Percentiles rank a stretch among this genome's conserved stretches.
These are phyloP conservation scores for Colletotrichum sublineola DNA, from an alignment of 2,329 filamentous ascomycete genomes.

Conservation along the genomic window DNA sequence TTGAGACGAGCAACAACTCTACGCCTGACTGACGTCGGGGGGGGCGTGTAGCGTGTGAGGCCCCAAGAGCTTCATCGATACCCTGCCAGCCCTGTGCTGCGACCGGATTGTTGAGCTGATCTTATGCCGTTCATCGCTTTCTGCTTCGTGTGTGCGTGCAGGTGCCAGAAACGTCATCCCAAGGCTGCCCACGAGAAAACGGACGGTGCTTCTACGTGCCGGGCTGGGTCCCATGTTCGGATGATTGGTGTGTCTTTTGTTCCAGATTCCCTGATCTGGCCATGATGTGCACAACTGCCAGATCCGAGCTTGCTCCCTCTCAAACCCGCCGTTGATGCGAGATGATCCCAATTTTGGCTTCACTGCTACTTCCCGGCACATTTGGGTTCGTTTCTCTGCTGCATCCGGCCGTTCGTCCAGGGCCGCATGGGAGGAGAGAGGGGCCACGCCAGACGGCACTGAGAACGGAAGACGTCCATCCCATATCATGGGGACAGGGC, in stretches of 20 bases:
- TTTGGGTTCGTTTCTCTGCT: slow-evolving; percentile 21
- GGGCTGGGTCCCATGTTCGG: slow-evolving; percentile 42
- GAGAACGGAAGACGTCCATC: slow-evolving; percentile 12
- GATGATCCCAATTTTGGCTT: slow-evolving; percentile 39
- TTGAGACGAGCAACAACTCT: slow-evolving; percentile 61
- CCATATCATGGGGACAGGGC: slow-evolving; percentile 26
- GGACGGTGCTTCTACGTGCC: slow-evolving; percentile 33
- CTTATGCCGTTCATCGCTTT: slow-evolving; percentile 47
- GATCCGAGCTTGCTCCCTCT: slow-evolving; percentile 13
- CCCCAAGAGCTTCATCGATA: slow-evolving; percentile 48
- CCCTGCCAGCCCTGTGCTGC: slow-evolving; percentile 50
- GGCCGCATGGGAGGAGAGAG: not conserved
- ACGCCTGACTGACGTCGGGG: slow-evolving; percentile 48
- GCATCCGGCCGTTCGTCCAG: slow-evolving; percentile 14
- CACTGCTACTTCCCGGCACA: slow-evolving; percentile 18
- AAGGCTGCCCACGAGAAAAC: slow-evolving; percentile 14
- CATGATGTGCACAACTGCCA: slow-evolving; percentile 36
- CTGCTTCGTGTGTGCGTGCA: slow-evolving; percentile 16
- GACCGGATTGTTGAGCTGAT: slow-evolving; percentile 62
- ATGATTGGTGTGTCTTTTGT: slow-evolving; percentile 42
- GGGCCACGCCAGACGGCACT: not conserved
- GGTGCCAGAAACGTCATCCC: slow-evolving; percentile 40
- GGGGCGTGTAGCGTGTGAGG: slow-evolving; percentile 48
- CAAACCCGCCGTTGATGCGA: slow-evolving; percentile 27
- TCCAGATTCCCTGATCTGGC: slow-evolving; percentile 40